These are phyloP conservation scores for Colletotrichum eleusines DNA, from an alignment of 2,329 filamentous ascomycete genomes.

Conservation along the genomic window DNA sequence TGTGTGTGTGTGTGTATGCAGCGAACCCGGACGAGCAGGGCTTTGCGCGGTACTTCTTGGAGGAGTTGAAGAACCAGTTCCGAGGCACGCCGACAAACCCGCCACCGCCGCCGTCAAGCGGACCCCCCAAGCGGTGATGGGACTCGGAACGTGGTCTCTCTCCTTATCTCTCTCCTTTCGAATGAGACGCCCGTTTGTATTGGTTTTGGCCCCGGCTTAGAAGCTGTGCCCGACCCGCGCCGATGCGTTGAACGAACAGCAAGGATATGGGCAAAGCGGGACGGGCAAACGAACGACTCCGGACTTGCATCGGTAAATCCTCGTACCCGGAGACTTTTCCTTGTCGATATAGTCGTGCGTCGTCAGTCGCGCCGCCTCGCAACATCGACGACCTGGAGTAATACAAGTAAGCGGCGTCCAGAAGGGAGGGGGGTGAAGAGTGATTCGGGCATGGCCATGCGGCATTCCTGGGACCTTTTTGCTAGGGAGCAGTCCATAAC, in stretches of 20 bases:
- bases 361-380: neutral
- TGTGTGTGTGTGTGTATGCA: neutral
- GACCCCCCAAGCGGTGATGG: constrained; percentile 43
- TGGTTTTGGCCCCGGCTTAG: no score
- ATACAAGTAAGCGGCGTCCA: neutral
- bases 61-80: constrained; percentile 65
- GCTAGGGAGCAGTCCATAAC: no score
- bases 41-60: constrained; percentile 57
- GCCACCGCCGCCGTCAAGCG: constrained; percentile 41
- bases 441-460: neutral
- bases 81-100: constrained; percentile 59
- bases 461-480: no score
- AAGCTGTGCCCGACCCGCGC: no score
- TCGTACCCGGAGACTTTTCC: neutral
- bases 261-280: no score
- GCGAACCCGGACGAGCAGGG: constrained; percentile 33
- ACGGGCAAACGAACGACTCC: neutral
- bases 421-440: no score
- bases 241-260: neutral
- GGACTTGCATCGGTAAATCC: neutral
- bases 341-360: no score
- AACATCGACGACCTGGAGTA: neutral
- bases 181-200: neutral
- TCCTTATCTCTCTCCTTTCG: no score
- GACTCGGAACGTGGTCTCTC: no score